A percentile compares a stretch with the other conserved stretches of the same genome.
Evolutionary conservation across 2,329 filamentous ascomycete genomes (phyloP).

Genomic region (Pseudocercospora eumusae): DNA sequence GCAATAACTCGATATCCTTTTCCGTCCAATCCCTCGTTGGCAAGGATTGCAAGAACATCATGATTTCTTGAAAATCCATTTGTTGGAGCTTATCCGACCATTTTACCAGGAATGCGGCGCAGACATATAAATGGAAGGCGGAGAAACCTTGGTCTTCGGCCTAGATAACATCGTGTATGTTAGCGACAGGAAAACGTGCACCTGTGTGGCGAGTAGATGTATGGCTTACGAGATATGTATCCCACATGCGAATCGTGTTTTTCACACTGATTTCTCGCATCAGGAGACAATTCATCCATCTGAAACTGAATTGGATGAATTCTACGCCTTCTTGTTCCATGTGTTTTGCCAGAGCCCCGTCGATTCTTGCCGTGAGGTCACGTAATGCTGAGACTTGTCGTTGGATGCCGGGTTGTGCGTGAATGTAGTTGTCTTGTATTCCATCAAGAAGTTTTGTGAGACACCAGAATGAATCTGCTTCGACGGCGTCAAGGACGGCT

Average conservation of each 20-base stretch:
- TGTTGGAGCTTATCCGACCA: conserved; percentile 94
- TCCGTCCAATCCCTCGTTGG: conserved; percentile 95
- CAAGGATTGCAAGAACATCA: conserved; percentile 98
- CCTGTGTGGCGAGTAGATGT: neutral
- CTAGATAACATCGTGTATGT: conserved; percentile 49
- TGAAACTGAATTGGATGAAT: conserved; percentile 98
- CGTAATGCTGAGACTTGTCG: conserved; percentile 85
- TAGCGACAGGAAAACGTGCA: neutral
- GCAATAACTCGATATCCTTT: conserved; percentile 92
- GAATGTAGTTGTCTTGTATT: conserved; percentile 98
- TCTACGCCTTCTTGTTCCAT: conserved; percentile 89
- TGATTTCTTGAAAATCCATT: conserved; percentile 98
- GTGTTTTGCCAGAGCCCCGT: conserved; percentile 79
- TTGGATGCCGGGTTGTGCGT: conserved; percentile 94
- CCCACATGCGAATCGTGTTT: conserved; percentile 99
- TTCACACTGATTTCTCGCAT: conserved; percentile 97
- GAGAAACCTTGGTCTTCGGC: conserved; percentile 98
- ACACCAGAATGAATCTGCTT: conserved; percentile 98
- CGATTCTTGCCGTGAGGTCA: conserved; percentile 88
- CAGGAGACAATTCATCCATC: conserved; percentile 99
- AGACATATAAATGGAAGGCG: conserved; percentile 97
- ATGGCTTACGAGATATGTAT: conserved; percentile 87
- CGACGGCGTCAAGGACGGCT: conserved; percentile 89
- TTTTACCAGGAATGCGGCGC: conserved; percentile 95
- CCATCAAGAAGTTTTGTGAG: conserved; percentile 96